These are phyloP conservation scores for Claviceps cyperi DNA, from an alignment of 2,329 filamentous ascomycete genomes.

Conservation along the genomic window DNA sequence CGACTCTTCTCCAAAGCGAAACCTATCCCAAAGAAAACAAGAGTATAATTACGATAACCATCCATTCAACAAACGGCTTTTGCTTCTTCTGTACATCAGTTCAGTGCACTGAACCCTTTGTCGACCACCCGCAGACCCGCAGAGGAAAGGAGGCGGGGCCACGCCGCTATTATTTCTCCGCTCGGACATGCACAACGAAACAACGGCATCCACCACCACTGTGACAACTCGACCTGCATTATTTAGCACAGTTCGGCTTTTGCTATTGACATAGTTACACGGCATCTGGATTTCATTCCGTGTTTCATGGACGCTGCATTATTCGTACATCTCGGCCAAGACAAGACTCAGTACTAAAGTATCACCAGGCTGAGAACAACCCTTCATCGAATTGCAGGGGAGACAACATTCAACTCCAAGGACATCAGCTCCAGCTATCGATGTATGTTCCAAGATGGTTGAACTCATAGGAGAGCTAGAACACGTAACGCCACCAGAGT, in stretches of 20 bases:
- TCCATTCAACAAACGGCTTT: not conserved
- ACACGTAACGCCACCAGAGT: not conserved
- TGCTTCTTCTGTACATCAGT: not conserved
- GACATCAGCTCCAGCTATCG: not conserved
- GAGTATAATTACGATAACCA: not conserved
- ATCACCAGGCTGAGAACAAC: not conserved
- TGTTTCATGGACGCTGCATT: not conserved
- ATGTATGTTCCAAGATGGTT: not conserved
- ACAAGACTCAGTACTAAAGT: not conserved
- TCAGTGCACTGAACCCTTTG: not conserved
- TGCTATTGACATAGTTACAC: too few species aligned
- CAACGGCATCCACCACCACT: too few species aligned
- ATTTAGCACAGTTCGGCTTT: too few species aligned
- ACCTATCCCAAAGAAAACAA: not conserved
- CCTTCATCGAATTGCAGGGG: not conserved
- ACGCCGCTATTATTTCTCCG: not conserved
- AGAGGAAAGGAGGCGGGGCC: not conserved
- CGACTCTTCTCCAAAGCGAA: not conserved
- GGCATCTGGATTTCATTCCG: not conserved
- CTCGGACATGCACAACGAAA: not conserved
- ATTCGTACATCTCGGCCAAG: not conserved
- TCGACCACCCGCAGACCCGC: not conserved
- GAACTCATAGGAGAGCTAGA: not conserved
- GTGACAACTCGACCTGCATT: too few species aligned
- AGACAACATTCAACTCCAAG: not conserved